These are phyloP conservation scores for Fusarium sp. DNA, from an alignment of 2,329 filamentous ascomycete genomes.

Conservation along the genomic window DNA sequence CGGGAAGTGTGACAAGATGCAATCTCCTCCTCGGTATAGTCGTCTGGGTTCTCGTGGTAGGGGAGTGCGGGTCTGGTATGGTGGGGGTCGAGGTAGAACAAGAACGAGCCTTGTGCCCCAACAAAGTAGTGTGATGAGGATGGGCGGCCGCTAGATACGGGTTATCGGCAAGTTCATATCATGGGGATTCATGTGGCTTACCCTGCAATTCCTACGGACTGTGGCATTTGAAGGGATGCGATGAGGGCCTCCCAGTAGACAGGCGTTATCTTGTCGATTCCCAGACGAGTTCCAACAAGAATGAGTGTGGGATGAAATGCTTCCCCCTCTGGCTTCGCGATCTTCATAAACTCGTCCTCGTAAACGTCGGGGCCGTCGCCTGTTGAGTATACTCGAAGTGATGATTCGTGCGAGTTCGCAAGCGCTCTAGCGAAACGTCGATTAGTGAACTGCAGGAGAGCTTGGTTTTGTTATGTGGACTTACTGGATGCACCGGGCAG, in stretches of 20 bases:
- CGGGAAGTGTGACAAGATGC: constrained; percentile 89
- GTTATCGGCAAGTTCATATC: constrained; percentile 17
- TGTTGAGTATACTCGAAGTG: constrained; percentile 86
- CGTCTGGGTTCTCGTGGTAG: constrained; percentile 65
- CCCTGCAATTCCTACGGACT: constrained; percentile 97
- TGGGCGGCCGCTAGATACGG: constrained; percentile 78
- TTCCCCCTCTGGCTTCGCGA: constrained; percentile 75
- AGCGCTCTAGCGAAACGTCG: constrained; percentile 70
- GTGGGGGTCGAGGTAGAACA: constrained; percentile 97
- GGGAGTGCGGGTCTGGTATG: constrained; percentile 81
- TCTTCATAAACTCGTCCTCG: constrained; percentile 84
- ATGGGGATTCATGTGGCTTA: constrained; percentile 55
- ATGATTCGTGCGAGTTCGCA: constrained; percentile 72
- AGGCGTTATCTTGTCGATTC: constrained; percentile 93
- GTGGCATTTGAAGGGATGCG: constrained; percentile 83
- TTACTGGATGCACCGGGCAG: constrained; percentile 92
- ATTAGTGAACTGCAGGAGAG: background rate
- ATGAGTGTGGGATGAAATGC: constrained; percentile 87
- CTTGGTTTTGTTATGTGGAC: constrained; percentile 46
- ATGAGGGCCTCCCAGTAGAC: constrained; percentile 97
- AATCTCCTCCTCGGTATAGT: constrained; percentile 79
- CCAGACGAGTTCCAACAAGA: constrained; percentile 87
- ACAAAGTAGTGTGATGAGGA: constrained; percentile 81
- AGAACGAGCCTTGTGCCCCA: constrained; percentile 73
- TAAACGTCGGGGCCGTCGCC: constrained; percentile 94